Conservation (phyloP, 805 yeast species). For the Pichia membranifaciens region DNA sequence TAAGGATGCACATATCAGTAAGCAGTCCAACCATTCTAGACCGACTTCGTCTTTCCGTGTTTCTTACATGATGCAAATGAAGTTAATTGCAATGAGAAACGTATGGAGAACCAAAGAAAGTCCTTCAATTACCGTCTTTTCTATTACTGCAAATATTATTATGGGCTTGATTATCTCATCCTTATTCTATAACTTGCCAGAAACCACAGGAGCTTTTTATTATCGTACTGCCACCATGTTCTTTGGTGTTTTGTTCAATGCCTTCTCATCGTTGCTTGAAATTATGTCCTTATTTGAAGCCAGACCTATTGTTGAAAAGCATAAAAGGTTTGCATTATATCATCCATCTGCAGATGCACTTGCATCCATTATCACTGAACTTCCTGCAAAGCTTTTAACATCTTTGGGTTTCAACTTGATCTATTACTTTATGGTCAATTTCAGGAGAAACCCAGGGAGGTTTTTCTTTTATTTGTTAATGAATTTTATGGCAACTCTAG, state of each 20-base stretch:
- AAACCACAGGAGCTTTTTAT: slow-evolving; percentile 42
- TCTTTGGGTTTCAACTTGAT: slow-evolving; percentile 44
- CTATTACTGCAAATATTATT: slow-evolving; percentile 38
- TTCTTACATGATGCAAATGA: slow-evolving; percentile 47
- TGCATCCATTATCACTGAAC: slow-evolving; percentile 53
- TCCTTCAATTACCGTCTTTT: slow-evolving; percentile 43
- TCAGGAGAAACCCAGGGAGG: slow-evolving; percentile 45
- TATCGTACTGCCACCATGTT: slow-evolving; percentile 58
- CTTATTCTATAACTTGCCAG: slow-evolving; percentile 46
- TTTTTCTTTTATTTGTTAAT: slow-evolving; percentile 52
- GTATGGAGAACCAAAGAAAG: slow-evolving; percentile 45
- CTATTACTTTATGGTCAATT: slow-evolving; percentile 49
- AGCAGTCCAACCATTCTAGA: slow-evolving; percentile 44
- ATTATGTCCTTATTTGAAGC: slow-evolving; percentile 49
- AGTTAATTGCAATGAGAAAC: slow-evolving; percentile 40
- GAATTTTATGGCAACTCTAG: slow-evolving; percentile 37
- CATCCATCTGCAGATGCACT: slow-evolving; percentile 57
- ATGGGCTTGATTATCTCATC: slow-evolving; percentile 55
- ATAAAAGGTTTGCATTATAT: slow-evolving; percentile 49
- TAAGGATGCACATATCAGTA: slow-evolving; percentile 30
- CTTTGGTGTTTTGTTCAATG: slow-evolving; percentile 58
- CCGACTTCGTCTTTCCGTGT: slow-evolving; percentile 47
- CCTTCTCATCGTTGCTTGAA: slow-evolving; percentile 56
- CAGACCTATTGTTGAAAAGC: slow-evolving; percentile 54
- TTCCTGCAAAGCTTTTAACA: slow-evolving; percentile 45